phyloP scores from a whole-genome alignment of 2,329 filamentous ascomycete genomes.

The Ophiocordyceps robertsii region DNA sequence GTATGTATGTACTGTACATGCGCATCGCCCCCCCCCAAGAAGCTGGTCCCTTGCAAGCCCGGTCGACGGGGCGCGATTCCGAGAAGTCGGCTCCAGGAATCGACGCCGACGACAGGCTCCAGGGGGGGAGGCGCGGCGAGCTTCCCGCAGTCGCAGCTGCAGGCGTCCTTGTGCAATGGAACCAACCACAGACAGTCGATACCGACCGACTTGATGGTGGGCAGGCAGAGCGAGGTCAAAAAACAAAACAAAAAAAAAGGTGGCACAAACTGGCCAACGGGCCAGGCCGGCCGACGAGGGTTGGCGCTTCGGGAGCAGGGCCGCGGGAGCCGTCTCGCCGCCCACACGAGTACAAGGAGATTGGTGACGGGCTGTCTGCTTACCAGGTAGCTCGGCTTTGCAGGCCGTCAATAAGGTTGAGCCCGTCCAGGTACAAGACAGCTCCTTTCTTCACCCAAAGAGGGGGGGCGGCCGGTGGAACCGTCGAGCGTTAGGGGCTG shows the following conservation, averaged over 20 bases:
- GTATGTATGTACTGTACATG: background rate
- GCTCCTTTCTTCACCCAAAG: background rate
- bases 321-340: background rate
- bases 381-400: background rate
- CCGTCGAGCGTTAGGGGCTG: slow-evolving; percentile 1
- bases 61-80: slow-evolving; percentile 1
- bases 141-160: background rate
- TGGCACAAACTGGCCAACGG: background rate
- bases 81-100: slow-evolving; percentile 1
- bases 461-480: background rate
- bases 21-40: background rate
- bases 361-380: background rate
- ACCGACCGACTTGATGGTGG: too few species aligned
- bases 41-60: background rate
- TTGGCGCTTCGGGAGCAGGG: background rate
- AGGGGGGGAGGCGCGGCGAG: background rate
- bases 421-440: background rate
- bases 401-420: background rate
- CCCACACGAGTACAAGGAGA: background rate
- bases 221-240: too few species aligned
- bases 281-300: background rate
- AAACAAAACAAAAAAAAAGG: background rate
- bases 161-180: background rate
- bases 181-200: background rate
- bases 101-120: background rate